Evolutionary conservation across 345 rosid species (phyloP).

Genomic region (Luvunga scandens): DNA sequence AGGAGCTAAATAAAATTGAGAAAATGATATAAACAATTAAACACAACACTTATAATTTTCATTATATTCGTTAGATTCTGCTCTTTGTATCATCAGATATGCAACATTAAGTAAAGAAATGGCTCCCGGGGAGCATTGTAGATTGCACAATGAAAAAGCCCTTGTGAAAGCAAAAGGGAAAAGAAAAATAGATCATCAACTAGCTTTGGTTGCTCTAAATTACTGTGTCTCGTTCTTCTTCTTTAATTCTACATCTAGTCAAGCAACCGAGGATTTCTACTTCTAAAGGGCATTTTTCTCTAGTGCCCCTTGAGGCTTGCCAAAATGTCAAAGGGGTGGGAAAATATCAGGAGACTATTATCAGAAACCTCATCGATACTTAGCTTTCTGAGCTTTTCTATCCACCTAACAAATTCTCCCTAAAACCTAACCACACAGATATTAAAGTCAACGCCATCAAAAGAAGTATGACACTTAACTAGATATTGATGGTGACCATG

Average conservation of each 20-base stretch:
- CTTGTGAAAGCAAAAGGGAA: neutral
- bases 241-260: neutral
- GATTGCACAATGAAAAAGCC: neutral
- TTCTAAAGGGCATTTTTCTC: too few species aligned
- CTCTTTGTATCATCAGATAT: neutral
- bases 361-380: too few species aligned
- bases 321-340: too few species aligned
- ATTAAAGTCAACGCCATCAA: too few species aligned
- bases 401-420: too few species aligned
- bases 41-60: neutral
- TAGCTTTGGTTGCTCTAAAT: neutral
- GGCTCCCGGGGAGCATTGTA: neutral
- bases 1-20: conserved; percentile 81
- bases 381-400: too few species aligned
- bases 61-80: too few species aligned
- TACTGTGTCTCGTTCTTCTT: neutral
- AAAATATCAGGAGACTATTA: too few species aligned
- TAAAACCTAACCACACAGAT: too few species aligned
- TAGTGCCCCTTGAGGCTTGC: too few species aligned
- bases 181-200: neutral
- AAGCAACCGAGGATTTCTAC: too few species aligned
- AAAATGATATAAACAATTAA: conserved; percentile 74
- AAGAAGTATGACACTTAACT: neutral
- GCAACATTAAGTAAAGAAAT: neutral
- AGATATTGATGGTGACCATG: neutral